Evolutionary conservation across 1,139 yeast species (phyloP), one percentile per base, ranked within the genome.

Genomic region (Geotrichum candidum): DNA sequence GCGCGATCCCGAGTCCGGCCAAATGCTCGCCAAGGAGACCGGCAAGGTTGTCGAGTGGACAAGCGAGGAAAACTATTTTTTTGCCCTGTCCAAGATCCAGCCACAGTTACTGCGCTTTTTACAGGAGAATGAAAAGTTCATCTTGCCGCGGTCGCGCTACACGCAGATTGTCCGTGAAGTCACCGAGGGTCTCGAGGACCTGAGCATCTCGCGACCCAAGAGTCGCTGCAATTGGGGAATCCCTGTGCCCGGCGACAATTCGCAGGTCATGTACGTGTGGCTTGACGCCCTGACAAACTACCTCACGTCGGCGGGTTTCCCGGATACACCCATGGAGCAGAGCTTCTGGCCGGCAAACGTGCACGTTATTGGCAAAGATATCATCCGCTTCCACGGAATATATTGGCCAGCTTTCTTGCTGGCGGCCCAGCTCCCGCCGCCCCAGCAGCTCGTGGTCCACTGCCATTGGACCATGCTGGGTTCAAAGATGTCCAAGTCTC

Each of bases 401-500:
- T 91, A 90, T 71, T 94, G 99, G 99, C 99, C 99, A 0, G 87
- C 92, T 0, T 87, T 94, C 65, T 77, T 94, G 62, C 77, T 92
- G 80, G 98, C 97, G 0, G 95, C 96, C 0, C 86, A 81, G 0
- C 71, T 89, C 0, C 83, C 83, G 2, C 71, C 87, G 10, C 98
- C 98, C 0, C 76, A 80, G 52, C 87, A 86, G 65, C 83, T 94
- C 3, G 81, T 91, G 13, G 96, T 94, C 1, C 99, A 94, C 75
- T 87, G 96, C 2, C 99, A 94, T 73, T 94, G 99, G 99, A 79
- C 92, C 22, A 82, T 89, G 74, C 88, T 86, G 54, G 98, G 98
- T 0, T 78, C 84, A 60, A 94, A 94, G 72, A 94, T 94, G 99
- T 88, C 96, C 63, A 94, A 94, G 70, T 87, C 96, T 62, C 76